Evolutionary conservation across 306 rosid genomes (phyloP), one percentile per base, ranked within the genome.

Genomic region (Inga oerstediana): DNA sequence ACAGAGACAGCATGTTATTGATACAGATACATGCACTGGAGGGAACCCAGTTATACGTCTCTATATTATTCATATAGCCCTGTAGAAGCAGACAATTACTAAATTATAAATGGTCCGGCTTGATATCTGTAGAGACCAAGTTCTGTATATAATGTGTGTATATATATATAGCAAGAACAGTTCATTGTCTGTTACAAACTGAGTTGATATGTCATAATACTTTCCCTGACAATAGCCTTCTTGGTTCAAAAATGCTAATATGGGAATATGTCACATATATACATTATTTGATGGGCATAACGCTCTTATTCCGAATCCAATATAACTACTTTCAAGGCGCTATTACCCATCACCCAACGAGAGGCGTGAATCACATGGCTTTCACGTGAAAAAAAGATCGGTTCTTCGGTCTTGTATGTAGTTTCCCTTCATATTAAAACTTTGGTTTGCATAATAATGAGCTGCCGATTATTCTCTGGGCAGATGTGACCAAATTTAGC

Each of bases 391-490:
- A 14, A 74, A 16, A 0, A 66, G 80, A 74, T 79, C 48, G 27
- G 24, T 20, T 56, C 70, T 45, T 66, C 76, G 70, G 49, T 77
- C 51, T 56, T 43, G 71, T 43, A 48, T 80, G 46, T 32, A 59
- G 51, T 78, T 44, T 74, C 79, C 77, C 69, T 7, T 71, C 76
- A 67, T 20, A 69, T 13, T 7, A 15, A 51, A 45, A 45, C 62
- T 39, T 72, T 74, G 83, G 81, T 12, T 62, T 5, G 39, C 64
- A 30, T 56, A 24, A 39, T 48, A 32, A 74, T 51, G 74, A 81
- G 19, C 76, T 52, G 74, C 81, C 62, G 78, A 49, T 35, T 32
- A 80, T 82, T 45, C 77, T 76, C 79, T 64, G 43, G 35, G 62
- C 43, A 78, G 32, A 32, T 54, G 24, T 58, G 44, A 58, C 66